These are phyloP conservation scores for Sugiyamaella pinicola DNA, from an alignment of 1,139 yeast genomes.

Conservation along the genomic window DNA sequence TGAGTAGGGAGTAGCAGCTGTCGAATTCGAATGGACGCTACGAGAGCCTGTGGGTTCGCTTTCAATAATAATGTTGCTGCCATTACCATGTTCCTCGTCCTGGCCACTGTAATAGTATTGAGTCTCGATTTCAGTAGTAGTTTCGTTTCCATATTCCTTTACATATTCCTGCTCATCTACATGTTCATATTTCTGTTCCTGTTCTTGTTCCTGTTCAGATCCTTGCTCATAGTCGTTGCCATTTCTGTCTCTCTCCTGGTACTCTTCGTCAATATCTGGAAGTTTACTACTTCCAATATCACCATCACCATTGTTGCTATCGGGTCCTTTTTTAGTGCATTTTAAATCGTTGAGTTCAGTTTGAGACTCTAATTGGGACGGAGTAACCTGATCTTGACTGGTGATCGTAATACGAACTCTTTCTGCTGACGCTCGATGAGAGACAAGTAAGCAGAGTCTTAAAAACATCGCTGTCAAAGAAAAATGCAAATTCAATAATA, in stretches of 20 bases:
- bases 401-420: background rate
- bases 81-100: background rate
- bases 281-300: background rate
- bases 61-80: background rate
- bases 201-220: too few species aligned
- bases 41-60: background rate
- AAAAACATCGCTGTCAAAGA: conserved; percentile 6
- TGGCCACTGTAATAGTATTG: background rate
- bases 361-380: conserved; percentile 1
- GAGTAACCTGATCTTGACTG: background rate
- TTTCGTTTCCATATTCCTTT: too few species aligned
- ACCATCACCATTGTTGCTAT: background rate
- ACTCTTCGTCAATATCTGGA: background rate
- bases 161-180: too few species aligned
- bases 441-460: background rate
- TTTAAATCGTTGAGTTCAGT: background rate
- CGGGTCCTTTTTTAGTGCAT: background rate
- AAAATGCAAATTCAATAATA: conserved; percentile 3
- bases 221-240: too few species aligned
- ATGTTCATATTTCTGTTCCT: too few species aligned
- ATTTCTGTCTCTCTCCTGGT: too few species aligned
- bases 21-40: background rate
- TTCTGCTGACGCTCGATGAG: background rate
- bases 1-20: background rate
- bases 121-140: too few species aligned